A percentile compares a stretch with the other conserved stretches of the same genome.
phyloP scores from a whole-genome alignment of 2,329 filamentous ascomycete species.

The Botrytis elliptica region DNA sequence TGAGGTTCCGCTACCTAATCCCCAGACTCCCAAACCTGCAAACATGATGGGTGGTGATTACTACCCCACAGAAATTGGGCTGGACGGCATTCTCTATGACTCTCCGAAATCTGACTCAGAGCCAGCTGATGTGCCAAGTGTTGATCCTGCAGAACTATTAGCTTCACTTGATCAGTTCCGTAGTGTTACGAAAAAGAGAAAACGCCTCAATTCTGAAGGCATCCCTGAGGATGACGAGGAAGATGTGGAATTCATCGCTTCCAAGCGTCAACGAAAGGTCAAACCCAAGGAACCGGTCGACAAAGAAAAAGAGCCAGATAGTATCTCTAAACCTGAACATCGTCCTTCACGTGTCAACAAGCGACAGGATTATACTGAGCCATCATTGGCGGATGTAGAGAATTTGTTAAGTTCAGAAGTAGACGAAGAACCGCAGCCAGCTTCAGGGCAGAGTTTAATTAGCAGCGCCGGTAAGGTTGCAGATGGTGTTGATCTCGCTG shows the following conservation, averaged over 20 bases:
- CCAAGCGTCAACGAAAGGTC: conserved; percentile 32
- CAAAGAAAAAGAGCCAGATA: background rate
- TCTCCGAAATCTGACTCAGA: conserved; percentile 29
- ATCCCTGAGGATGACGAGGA: conserved; percentile 27
- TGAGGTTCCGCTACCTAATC: conserved; percentile 31
- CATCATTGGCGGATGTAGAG: conserved; percentile 30
- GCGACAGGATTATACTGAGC: conserved; percentile 31
- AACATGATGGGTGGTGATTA: conserved; percentile 39
- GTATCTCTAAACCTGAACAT: conserved; percentile 23
- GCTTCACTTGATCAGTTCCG: conserved; percentile 24
- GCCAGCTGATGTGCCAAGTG: conserved; percentile 23
- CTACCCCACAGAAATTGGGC: conserved; percentile 32
- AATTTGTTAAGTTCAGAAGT: conserved; percentile 17
- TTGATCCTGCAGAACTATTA: conserved; percentile 33
- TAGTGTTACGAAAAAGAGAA: conserved; percentile 31
- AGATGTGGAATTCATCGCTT: conserved; percentile 35
- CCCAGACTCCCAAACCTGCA: conserved; percentile 26
- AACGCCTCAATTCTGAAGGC: conserved; percentile 23
- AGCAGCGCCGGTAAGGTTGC: conserved; percentile 14
- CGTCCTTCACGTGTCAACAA: conserved; percentile 27
- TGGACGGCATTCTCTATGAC: conserved; percentile 38
- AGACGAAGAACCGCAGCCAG: background rate
- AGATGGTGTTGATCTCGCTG: conserved; percentile 28
- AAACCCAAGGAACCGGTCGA: conserved; percentile 24
- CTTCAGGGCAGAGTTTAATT: conserved; percentile 11